Evolutionary conservation across 495 filamentous ascomycete genomes (phyloP).

Genomic region (Bacidia rubella): DNA sequence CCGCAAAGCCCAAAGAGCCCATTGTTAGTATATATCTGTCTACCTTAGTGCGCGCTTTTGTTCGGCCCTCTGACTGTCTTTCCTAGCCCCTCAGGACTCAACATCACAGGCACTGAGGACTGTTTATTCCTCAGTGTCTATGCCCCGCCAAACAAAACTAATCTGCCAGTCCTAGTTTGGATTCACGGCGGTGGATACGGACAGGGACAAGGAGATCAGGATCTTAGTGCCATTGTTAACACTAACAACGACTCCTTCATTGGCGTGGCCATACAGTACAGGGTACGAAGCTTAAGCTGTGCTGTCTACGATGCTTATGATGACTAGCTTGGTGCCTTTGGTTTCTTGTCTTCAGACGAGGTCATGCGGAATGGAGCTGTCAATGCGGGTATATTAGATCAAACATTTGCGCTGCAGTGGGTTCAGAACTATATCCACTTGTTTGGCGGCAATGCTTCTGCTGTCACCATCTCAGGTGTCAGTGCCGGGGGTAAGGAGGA

Average conservation of each 20-base stretch:
- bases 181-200: constrained; percentile 50
- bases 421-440: constrained; percentile 37
- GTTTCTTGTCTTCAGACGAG: constrained; percentile 40
- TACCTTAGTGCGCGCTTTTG: not conserved
- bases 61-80: constrained; percentile 2
- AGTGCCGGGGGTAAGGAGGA: constrained; percentile 32
- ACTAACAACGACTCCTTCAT: constrained; percentile 12
- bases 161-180: constrained; percentile 42
- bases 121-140: constrained; percentile 48
- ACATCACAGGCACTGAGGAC: constrained; percentile 46
- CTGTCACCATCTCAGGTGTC: constrained; percentile 40
- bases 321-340: constrained; percentile 46
- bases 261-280: constrained; percentile 36
- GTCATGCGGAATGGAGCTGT: constrained; percentile 38
- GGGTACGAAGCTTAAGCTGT: too few relatives aligned
- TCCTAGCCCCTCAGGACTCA: constrained; percentile 35
- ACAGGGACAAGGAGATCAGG: constrained; percentile 6
- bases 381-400: constrained; percentile 37
- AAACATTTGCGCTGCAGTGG: constrained; percentile 40
- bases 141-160: constrained; percentile 25
- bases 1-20: constrained; percentile 11
- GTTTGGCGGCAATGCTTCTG: constrained; percentile 36
- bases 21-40: too few relatives aligned
- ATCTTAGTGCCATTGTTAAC: constrained; percentile 13
- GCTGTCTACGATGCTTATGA: constrained; percentile 25